A percentile compares a stretch with the other conserved stretches of the same genome.
Evolutionary conservation across 2,329 filamentous ascomycete species (phyloP).

Genomic region (Colletotrichum plurivorum): DNA sequence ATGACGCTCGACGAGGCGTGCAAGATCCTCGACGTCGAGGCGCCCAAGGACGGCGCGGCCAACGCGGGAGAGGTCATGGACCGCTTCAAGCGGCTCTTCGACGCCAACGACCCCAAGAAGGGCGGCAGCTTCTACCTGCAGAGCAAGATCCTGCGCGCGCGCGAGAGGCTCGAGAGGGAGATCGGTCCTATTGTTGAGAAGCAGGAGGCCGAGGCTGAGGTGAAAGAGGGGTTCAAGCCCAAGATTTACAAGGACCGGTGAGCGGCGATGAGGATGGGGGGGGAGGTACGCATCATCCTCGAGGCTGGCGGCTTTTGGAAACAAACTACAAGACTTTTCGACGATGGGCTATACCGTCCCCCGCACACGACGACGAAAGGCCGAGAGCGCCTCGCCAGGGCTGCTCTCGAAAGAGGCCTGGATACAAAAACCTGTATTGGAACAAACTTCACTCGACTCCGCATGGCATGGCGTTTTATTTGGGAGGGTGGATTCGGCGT

Average conservation of each 20-base stretch:
- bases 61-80: constrained; percentile 85
- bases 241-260: constrained; percentile 87
- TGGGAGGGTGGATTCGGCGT: constrained; percentile 32
- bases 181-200: constrained; percentile 80
- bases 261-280: background rate
- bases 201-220: constrained; percentile 81
- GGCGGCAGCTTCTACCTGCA: constrained; percentile 98
- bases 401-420: constrained; percentile 14
- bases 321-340: background rate
- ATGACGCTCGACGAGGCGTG: constrained; percentile 97
- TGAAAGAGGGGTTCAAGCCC: constrained; percentile 90
- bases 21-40: constrained; percentile 96
- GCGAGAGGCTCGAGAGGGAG: constrained; percentile 93
- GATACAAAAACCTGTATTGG: constrained; percentile 30
- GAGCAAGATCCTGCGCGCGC: constrained; percentile 93
- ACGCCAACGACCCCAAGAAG: constrained; percentile 93
- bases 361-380: constrained; percentile 4
- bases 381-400: background rate
- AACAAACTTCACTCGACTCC: constrained; percentile 43
- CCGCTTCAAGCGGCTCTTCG: constrained; percentile 95
- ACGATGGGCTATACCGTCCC: background rate
- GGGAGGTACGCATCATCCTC: too few relatives aligned
- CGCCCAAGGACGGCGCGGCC: constrained; percentile 82
- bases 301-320: too few relatives aligned
- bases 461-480: constrained; percentile 43